Conservation (phyloP, 2,329 filamentous ascomycete species). For the Monosporascus sp. region DNA sequence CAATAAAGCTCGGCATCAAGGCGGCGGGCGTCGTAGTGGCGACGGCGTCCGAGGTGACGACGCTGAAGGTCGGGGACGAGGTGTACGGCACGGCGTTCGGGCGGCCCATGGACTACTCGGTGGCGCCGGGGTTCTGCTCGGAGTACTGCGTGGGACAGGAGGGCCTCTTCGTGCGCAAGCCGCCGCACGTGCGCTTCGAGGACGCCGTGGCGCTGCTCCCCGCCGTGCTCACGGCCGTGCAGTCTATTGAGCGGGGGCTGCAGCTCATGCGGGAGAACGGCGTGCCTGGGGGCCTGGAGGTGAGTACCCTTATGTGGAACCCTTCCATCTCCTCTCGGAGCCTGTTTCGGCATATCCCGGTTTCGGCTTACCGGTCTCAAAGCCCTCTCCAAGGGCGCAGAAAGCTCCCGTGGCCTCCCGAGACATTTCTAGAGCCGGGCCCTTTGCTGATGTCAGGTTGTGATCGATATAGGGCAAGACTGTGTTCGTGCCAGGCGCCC, state of each 20-base stretch:
- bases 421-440: too few species aligned
- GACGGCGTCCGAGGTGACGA: constrained; percentile 22
- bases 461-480: constrained; percentile 34
- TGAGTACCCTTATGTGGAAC: too few species aligned
- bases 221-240: constrained; percentile 34
- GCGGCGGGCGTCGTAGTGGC: constrained; percentile 27
- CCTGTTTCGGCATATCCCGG: too few species aligned
- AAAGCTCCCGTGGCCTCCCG: too few species aligned
- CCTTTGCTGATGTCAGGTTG: too few species aligned
- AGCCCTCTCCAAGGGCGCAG: too few species aligned
- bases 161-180: constrained; percentile 29
- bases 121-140: constrained; percentile 29
- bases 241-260: constrained; percentile 36
- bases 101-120: constrained; percentile 30
- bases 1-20: constrained; percentile 19
- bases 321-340: too few species aligned
- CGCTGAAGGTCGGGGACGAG: constrained; percentile 27
- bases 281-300: constrained; percentile 29
- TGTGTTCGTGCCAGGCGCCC: constrained; percentile 44
- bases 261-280: constrained; percentile 26
- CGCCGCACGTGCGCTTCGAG: constrained; percentile 23
- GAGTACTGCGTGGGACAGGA: constrained; percentile 36
- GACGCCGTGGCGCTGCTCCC: constrained; percentile 33
- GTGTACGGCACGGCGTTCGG: constrained; percentile 34
- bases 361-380: too few species aligned